Percentiles rank a stretch among this genome's conserved stretches.
phyloP scores from a whole-genome alignment of 805 yeast species.

The Zygoascus flipseniorum region DNA sequence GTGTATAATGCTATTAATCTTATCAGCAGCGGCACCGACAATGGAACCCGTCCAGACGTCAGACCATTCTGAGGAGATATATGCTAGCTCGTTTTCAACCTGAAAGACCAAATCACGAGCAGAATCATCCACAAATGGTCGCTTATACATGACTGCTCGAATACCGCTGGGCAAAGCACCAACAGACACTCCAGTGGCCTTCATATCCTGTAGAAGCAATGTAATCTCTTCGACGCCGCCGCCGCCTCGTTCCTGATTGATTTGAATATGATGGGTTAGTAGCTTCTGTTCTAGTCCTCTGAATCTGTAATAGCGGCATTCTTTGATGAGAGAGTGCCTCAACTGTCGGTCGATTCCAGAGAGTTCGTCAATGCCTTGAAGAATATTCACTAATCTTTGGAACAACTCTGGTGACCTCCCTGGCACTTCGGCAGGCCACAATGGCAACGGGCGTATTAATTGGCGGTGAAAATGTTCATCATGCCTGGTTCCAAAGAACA shows the following conservation, averaged over 20 bases:
- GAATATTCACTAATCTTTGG: slow-evolving; percentile 42
- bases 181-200: slow-evolving; percentile 10
- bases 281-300: slow-evolving; percentile 65
- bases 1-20: neutral
- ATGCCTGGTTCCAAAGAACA: slow-evolving; percentile 34
- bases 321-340: slow-evolving; percentile 50
- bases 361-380: slow-evolving; percentile 44
- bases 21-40: neutral
- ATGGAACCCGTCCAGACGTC: neutral
- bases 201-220: slow-evolving; percentile 40
- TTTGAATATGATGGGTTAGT: slow-evolving; percentile 40
- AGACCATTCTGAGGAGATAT: neutral
- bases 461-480: slow-evolving; percentile 17
- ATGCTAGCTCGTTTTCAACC: slow-evolving; percentile 9
- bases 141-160: slow-evolving; percentile 26
- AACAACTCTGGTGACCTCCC: slow-evolving; percentile 48
- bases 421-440: slow-evolving; percentile 45
- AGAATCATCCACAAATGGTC: slow-evolving; percentile 39
- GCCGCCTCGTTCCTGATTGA: slow-evolving; percentile 41
- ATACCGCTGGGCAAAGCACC: neutral
- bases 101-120: slow-evolving; percentile 38
- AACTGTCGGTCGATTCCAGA: slow-evolving; percentile 44
- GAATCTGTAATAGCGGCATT: slow-evolving; percentile 72
- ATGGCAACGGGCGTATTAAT: slow-evolving; percentile 71
- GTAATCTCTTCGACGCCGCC: slow-evolving; percentile 51